Base-by-base conservation (phyloP, 2,329 filamentous ascomycete species). In the Aphanocladium album region DNA sequence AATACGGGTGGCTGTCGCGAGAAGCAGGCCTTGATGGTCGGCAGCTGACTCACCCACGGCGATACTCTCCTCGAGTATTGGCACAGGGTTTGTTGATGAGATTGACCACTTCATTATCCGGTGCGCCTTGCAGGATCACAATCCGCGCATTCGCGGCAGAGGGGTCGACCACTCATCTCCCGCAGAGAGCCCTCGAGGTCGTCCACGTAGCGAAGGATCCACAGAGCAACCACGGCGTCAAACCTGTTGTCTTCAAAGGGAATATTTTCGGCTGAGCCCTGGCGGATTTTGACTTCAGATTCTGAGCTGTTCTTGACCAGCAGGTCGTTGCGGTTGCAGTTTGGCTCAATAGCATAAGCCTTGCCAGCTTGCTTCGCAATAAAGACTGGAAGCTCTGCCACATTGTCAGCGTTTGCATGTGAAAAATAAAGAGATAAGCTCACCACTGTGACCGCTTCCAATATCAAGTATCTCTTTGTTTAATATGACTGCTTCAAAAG, bases 81-180 rank as follows among this genome's bases (percentile, higher is more conserved):
- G 45, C 39, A 27, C 59, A 63, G 16, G 43, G 53, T 11, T 30
- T 58, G 30, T 61, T 63, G 21, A 61, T 55, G 33, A 63, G 43
- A 16, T 52, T 46, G 9, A 59, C 35, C 1, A 56, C 49, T 3
- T 63, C 59, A 41, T 63, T 61, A 46, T 63, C 47, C 9, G 62
- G 62, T 1, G 62, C 55, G 2, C 58, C 62, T 27, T 56, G 41
- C 23, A 63, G 30, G 35, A 63, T 49, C 30, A 62, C 41, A 27
- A 62, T 60, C 25, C 61, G 58, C 16, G 58, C 61, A 27, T 58
- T 57, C 4, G 61, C 37, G 5, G 58, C 52, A 5, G 33, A 17
- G 4, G 27, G 35, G 33, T 62, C 41, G 11, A 61, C 53, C 17
- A 62, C 61, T 11, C 58, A 60, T 62, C 45, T 62, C 60, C 2